Conservation (phyloP, 768 basidiomycete genomes). For the Suillus lakei region DNA sequence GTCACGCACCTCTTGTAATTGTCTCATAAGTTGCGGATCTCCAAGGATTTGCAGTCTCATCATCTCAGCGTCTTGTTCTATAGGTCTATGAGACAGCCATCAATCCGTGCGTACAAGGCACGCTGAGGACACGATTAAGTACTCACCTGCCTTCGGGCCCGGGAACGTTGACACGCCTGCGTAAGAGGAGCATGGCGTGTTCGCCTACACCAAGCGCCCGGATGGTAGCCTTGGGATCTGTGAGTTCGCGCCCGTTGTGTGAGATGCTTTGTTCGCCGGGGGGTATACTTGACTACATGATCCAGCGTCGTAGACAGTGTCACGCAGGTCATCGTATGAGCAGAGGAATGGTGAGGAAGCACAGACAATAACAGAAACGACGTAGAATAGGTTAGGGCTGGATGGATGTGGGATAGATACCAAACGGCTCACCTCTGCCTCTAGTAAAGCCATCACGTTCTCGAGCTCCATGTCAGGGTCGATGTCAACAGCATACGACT, state of each 20-base stretch:
- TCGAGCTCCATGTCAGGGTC: conserved; percentile 90
- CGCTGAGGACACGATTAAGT: background rate
- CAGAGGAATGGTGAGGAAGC: background rate
- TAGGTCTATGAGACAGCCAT: conserved; percentile 46
- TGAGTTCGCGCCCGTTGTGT: conserved; percentile 68
- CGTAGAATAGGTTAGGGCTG: conserved; percentile 11
- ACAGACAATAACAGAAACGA: background rate
- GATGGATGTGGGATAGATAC: background rate
- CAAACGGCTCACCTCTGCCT: conserved; percentile 80
- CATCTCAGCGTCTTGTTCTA: conserved; percentile 87
- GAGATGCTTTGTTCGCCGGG: conserved; percentile 74
- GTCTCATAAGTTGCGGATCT: conserved; percentile 77
- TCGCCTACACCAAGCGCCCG: conserved; percentile 61
- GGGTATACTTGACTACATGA: conserved; percentile 72
- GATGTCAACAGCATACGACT: conserved; percentile 76
- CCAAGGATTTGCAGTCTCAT: conserved; percentile 89
- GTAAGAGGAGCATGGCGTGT: conserved; percentile 68
- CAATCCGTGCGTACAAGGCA: background rate
- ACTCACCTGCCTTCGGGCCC: conserved; percentile 44
- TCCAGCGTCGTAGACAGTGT: background rate
- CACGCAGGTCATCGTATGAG: background rate
- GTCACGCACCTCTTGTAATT: conserved; percentile 65
- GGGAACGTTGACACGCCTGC: conserved; percentile 56
- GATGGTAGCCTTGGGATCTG: conserved; percentile 70
- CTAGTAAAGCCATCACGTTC: conserved; percentile 91